Percentiles rank a stretch among this genome's conserved stretches.
phyloP scores from a whole-genome alignment of 2,329 filamentous ascomycete species.

The Monosporascus sp. region DNA sequence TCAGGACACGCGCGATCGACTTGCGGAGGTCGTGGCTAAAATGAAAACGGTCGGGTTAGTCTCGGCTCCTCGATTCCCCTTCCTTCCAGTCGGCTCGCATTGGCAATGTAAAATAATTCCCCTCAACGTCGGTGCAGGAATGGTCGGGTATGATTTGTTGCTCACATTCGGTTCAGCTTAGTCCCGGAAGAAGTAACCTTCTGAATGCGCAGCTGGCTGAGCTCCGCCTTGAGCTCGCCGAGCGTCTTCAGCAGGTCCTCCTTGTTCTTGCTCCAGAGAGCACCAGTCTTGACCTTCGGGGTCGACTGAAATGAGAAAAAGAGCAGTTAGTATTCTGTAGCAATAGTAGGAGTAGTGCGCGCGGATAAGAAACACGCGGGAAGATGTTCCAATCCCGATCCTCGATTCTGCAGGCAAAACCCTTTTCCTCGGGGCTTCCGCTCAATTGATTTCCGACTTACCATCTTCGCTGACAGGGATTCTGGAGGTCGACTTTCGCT shows the following conservation, averaged over 20 bases:
- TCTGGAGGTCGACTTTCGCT: background rate
- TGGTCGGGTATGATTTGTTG: background rate
- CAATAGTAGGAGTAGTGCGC: background rate
- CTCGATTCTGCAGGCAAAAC: too few relatives aligned
- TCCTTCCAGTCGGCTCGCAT: background rate
- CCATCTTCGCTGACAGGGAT: slow-evolving; percentile 37
- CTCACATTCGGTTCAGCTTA: slow-evolving; percentile 94
- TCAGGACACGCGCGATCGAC: slow-evolving; percentile 97
- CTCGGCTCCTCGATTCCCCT: background rate
- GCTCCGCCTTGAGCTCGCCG: slow-evolving; percentile 90
- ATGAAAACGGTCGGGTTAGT: slow-evolving; percentile 10
- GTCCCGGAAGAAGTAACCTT: slow-evolving; percentile 94
- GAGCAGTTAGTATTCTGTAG: slow-evolving; percentile 11
- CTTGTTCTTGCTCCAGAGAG: slow-evolving; percentile 99
- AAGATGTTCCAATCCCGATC: too few relatives aligned
- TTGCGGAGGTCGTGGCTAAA: slow-evolving; percentile 96
- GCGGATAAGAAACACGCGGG: background rate
- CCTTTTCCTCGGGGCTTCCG: too few relatives aligned
- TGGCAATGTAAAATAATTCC: background rate
- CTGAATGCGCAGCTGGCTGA: slow-evolving; percentile 94
- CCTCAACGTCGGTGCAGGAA: background rate
- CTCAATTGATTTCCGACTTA: slow-evolving; percentile 29
- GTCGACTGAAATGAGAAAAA: slow-evolving; percentile 38
- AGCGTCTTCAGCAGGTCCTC: slow-evolving; percentile 95
- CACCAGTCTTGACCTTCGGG: slow-evolving; percentile 83